These are phyloP conservation scores for Rhizoctonia solani DNA, from an alignment of 1,284 basidiomycete genomes.

Conservation along the genomic window DNA sequence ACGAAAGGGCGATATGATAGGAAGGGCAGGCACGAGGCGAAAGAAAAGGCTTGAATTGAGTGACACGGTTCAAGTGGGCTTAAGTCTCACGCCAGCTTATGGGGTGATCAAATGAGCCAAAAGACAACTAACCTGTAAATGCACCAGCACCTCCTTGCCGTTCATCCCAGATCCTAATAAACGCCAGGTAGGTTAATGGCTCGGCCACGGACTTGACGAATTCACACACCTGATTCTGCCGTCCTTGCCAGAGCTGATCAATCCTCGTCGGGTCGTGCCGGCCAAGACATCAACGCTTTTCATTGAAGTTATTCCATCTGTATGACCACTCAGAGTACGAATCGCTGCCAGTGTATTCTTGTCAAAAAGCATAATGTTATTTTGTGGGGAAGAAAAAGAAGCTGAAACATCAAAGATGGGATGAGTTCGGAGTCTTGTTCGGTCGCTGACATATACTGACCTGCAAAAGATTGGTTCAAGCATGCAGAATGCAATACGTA, in stretches of 20 bases:
- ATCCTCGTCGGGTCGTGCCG: constrained; percentile 22
- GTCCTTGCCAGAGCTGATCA: constrained; percentile 36
- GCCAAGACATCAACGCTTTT: constrained; percentile 27
- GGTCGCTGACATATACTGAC: constrained; percentile 2
- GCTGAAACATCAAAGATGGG: constrained; percentile 16
- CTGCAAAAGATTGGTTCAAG: constrained; percentile 33
- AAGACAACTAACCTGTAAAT: constrained; percentile 34
- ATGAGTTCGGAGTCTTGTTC: constrained; percentile 20
- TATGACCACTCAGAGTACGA: constrained; percentile 34
- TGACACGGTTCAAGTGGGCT: constrained; percentile 32
- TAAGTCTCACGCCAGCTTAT: constrained; percentile 32
- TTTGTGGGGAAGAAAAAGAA: constrained; percentile 29
- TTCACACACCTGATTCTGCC: constrained; percentile 31
- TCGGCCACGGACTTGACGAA: background rate
- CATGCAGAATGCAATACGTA: constrained; percentile 33
- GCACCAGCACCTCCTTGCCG: constrained; percentile 29
- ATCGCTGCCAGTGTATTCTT: constrained; percentile 29
- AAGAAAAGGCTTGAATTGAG: constrained; percentile 34
- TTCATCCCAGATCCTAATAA: constrained; percentile 31
- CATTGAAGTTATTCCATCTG: constrained; percentile 33
- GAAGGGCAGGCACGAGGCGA: background rate
- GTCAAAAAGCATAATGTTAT: constrained; percentile 35
- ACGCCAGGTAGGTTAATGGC: background rate
- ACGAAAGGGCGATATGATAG: background rate
- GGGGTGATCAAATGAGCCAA: constrained; percentile 20